Evolutionary conservation across 177 flowering plant genomes (phyloP).

Genomic region (Tripterygium wilfordii): DNA sequence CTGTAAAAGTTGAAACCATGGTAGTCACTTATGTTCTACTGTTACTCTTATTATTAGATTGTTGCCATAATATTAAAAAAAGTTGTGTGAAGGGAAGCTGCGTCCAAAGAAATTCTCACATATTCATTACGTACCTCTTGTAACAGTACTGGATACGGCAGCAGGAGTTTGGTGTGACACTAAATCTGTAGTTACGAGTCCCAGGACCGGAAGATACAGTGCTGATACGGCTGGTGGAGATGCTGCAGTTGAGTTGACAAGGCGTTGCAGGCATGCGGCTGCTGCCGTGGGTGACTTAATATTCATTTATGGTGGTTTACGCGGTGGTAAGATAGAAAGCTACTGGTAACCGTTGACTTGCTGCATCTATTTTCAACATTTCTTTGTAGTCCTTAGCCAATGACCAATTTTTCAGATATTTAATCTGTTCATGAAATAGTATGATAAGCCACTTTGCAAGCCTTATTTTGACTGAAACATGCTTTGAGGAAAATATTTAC

Average conservation of each 20-base stretch:
- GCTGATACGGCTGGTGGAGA: slow-evolving; percentile 99
- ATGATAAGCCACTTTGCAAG: too few relatives aligned
- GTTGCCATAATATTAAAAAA: too few relatives aligned
- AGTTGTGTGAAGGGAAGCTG: neutral
- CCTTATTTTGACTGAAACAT: too few relatives aligned
- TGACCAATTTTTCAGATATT: too few relatives aligned
- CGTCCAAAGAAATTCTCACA: slow-evolving; percentile 7
- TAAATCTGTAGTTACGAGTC: slow-evolving; percentile 93
- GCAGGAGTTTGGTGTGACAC: slow-evolving; percentile 99
- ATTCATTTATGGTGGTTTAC: slow-evolving; percentile 95
- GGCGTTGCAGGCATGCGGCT: slow-evolving; percentile 99
- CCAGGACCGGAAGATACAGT: slow-evolving; percentile 95
- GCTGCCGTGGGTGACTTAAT: slow-evolving; percentile 96
- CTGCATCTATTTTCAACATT: neutral
- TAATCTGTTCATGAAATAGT: too few relatives aligned
- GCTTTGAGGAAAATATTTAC: too few relatives aligned
- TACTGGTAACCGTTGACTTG: too few relatives aligned
- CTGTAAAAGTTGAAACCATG: too few relatives aligned
- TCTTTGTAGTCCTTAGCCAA: too few relatives aligned
- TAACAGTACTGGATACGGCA: slow-evolving; percentile 93
- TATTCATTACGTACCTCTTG: slow-evolving; percentile 8
- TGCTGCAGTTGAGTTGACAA: slow-evolving; percentile 94
- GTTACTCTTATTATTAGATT: too few relatives aligned
- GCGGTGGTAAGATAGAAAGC: slow-evolving; percentile 77
- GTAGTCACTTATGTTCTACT: too few relatives aligned